These are phyloP conservation scores for Fragaria vesca DNA, from an alignment of 306 rosid genomes.

Conservation along the genomic window DNA sequence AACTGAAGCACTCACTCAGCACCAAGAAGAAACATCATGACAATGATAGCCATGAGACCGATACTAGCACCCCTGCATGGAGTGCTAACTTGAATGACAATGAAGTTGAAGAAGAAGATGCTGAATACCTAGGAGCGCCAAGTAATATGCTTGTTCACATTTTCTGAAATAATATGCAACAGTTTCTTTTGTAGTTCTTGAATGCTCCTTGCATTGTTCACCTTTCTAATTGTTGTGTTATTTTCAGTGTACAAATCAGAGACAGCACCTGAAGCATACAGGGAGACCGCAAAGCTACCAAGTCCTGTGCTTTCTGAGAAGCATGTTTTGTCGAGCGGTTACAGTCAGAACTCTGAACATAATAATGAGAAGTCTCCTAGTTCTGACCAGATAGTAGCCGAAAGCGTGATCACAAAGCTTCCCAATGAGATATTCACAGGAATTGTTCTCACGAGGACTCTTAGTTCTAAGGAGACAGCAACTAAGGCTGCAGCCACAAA, in stretches of 20 bases:
- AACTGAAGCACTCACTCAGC: conserved; percentile 67
- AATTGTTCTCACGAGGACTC: conserved; percentile 9
- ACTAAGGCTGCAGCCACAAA: conserved; percentile 3
- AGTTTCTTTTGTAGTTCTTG: not conserved
- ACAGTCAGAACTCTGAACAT: conserved; percentile 27
- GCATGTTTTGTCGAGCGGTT: conserved; percentile 38
- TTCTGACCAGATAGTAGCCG: conserved; percentile 29
- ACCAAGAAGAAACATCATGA: conserved; percentile 57
- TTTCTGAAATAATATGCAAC: not conserved
- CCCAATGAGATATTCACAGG: conserved; percentile 25
- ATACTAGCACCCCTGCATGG: conserved; percentile 36
- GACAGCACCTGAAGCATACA: conserved; percentile 45
- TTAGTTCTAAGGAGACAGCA: conserved; percentile 26
- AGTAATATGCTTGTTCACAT: conserved; percentile 32
- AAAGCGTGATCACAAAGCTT: conserved; percentile 9
- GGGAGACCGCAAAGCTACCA: conserved; percentile 41
- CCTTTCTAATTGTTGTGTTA: conserved; percentile 1
- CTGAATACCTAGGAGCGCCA: conserved; percentile 78
- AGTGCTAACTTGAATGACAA: conserved; percentile 42
- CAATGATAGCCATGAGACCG: conserved; percentile 24
- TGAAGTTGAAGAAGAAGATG: conserved; percentile 41
- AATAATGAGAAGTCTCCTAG: conserved; percentile 22
- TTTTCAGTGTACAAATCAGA: conserved; percentile 74
- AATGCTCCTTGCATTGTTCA: not conserved
- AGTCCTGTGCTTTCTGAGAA: conserved; percentile 45